Conservation (phyloP, 495 filamentous ascomycete genomes). For the Friedmanniomyces simplex region DNA sequence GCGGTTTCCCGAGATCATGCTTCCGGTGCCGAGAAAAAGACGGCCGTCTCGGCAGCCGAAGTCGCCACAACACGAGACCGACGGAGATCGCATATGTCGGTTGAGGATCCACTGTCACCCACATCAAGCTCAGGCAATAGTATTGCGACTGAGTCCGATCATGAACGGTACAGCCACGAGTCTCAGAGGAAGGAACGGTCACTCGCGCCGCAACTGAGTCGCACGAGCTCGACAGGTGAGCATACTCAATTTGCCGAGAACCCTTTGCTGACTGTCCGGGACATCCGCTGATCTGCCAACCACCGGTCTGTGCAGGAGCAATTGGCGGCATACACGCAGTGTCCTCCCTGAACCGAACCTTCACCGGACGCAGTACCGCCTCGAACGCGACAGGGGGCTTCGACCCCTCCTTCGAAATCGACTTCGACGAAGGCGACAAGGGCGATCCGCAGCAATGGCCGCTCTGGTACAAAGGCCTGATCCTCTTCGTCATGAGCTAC, state of each 20-base stretch:
- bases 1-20: background rate
- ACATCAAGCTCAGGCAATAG: background rate
- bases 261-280: too few relatives aligned
- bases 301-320: background rate
- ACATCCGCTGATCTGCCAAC: too few relatives aligned
- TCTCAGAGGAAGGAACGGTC: background rate
- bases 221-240: background rate
- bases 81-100: background rate
- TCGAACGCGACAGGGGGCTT: background rate
- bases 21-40: background rate
- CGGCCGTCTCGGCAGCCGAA: background rate
- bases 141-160: background rate
- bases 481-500: constrained; percentile 56
- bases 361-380: background rate
- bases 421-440: constrained; percentile 54
- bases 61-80: background rate
- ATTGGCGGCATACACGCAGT: constrained; percentile 6
- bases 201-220: background rate
- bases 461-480: constrained; percentile 52
- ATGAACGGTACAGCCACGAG: background rate
- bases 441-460: constrained; percentile 72
- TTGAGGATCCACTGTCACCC: constrained; percentile 6
- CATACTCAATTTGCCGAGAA: too few relatives aligned
- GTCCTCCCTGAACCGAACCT: background rate
- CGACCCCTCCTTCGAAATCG: constrained; percentile 62